Base-by-base conservation (phyloP, 2,329 filamentous ascomycete species). In the Venturia nashicola region DNA sequence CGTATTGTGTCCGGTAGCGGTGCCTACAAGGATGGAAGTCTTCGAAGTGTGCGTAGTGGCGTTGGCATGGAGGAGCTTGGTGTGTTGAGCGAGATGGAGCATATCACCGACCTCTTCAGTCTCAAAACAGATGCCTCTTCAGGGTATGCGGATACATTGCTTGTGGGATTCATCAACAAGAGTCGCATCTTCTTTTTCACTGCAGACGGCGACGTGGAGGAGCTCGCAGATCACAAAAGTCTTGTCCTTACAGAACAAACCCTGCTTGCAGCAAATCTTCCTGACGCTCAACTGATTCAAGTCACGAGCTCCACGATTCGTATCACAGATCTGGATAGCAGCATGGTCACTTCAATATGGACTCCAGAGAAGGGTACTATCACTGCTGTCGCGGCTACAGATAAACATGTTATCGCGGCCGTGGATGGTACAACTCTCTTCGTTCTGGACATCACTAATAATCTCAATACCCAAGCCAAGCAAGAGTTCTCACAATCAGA, bases 1-100 rank as follows among this genome's bases (percentile, higher is more conserved):
- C 85, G 92, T 46, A 89, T 99, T 66, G 91, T 99, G 12, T 92
- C 93, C 2, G 93, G 91, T 0, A 97, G 92, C 64, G 94, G 94
- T 36, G 91, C 90, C 0, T 94, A 90, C 72, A 86, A 89, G 67
- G 91, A 96, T 70, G 94, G 94, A 20, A 93, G 89, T 64, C 77
- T 99, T 62, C 82, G 94, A 66, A 96, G 91, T 71, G 90, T 99
- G 27, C 84, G 94, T 63, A 97, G 93, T 72, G 95, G 94, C 61
- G 92, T 99, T 61, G 92, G 92, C 0, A 82, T 97, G 61, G 91
- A 97, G 72, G 91, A 97, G 64, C 77, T 92, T 18, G 93, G 91
- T 23, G 82, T 93, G 5, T 78, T 97, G 9, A 89, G 86, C 43
- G 88, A 95, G 57, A 86, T 97, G 76, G 80, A 86, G 40, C 83